phyloP scores from a whole-genome alignment of 1,284 basidiomycete species.

The Boletus albobrunnescens region DNA sequence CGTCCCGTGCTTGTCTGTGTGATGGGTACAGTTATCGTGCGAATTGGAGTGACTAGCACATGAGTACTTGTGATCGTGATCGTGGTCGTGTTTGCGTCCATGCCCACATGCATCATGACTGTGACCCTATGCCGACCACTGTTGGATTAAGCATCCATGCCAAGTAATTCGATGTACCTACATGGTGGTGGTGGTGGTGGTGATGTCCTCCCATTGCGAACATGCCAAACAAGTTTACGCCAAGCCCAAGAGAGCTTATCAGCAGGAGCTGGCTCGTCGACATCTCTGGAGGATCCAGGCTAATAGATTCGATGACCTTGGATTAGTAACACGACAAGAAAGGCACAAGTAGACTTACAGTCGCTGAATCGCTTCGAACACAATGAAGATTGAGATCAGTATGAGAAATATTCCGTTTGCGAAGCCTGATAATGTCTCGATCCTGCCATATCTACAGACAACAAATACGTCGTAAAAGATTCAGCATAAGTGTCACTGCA shows the following conservation, averaged over 20 bases:
- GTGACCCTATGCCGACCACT: constrained; percentile 39
- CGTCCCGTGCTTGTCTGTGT: constrained; percentile 6
- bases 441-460: constrained; percentile 77
- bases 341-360: constrained; percentile 56
- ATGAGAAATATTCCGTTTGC: constrained; percentile 97
- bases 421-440: constrained; percentile 98
- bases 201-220: constrained; percentile 97
- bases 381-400: constrained; percentile 95
- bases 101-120: constrained; percentile 45
- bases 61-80: constrained; percentile 23
- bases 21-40: constrained; percentile 19
- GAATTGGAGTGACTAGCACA: constrained; percentile 23
- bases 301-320: constrained; percentile 30
- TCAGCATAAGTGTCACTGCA: neutral
- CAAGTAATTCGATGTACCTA: constrained; percentile 34
- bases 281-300: constrained; percentile 96
- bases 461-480: neutral
- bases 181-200: constrained; percentile 88
- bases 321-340: constrained; percentile 1
- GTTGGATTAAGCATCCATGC: neutral
- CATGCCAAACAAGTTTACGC: constrained; percentile 97
- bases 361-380: constrained; percentile 95
- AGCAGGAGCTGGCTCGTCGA: constrained; percentile 91
- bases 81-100: constrained; percentile 47
- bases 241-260: constrained; percentile 85